phyloP scores from a whole-genome alignment of 805 yeast genomes.

The Candida coleopterorum region DNA sequence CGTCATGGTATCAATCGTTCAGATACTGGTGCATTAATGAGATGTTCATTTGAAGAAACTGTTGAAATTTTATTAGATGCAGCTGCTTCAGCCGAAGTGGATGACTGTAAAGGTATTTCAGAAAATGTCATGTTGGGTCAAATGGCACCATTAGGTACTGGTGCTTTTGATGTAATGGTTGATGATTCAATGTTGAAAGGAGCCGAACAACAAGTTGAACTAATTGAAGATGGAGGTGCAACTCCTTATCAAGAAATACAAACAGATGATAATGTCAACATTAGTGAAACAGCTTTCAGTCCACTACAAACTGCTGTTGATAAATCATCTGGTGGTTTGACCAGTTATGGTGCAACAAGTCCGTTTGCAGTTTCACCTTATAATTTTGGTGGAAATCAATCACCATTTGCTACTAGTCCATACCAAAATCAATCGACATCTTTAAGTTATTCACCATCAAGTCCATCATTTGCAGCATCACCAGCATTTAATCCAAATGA shows the following conservation, averaged over 20 bases:
- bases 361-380: slow-evolving; percentile 51
- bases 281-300: slow-evolving; percentile 79
- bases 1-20: slow-evolving; percentile 99
- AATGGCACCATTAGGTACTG: slow-evolving; percentile 98
- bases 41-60: slow-evolving; percentile 99
- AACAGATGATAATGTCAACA: slow-evolving; percentile 55
- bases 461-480: slow-evolving; percentile 29
- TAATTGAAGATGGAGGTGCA: slow-evolving; percentile 62
- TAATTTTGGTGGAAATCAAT: slow-evolving; percentile 49
- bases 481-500: slow-evolving; percentile 53
- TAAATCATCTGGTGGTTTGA: slow-evolving; percentile 80
- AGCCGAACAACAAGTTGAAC: slow-evolving; percentile 23
- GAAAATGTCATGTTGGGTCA: slow-evolving; percentile 97
- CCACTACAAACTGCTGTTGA: slow-evolving; percentile 83
- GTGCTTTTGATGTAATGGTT: slow-evolving; percentile 92
- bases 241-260: slow-evolving; percentile 82
- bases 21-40: slow-evolving; percentile 98
- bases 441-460: slow-evolving; percentile 63
- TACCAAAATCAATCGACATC: slow-evolving; percentile 75
- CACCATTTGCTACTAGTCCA: slow-evolving; percentile 61
- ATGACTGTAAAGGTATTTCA: slow-evolving; percentile 97
- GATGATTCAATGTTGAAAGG: slow-evolving; percentile 76
- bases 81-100: slow-evolving; percentile 96
- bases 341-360: slow-evolving; percentile 68
- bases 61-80: slow-evolving; percentile 97